Percentiles rank a stretch among this genome's conserved stretches.
Evolutionary conservation across 176 grass and related monocot species (phyloP).

Genomic region (Eleusine coracana): DNA sequence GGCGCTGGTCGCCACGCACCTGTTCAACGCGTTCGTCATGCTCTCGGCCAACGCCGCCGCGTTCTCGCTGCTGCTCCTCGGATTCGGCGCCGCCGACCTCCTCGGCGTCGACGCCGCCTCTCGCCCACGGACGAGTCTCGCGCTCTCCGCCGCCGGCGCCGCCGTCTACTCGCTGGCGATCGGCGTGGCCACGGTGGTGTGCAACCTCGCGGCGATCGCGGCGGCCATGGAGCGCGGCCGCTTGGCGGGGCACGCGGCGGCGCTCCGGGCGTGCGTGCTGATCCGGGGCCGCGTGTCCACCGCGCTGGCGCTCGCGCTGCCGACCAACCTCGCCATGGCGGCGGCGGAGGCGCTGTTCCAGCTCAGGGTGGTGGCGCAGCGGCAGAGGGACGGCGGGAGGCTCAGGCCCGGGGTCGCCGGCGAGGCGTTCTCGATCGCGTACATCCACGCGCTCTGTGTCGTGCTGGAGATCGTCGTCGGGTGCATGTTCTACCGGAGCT

Average conservation of each 20-base stretch:
- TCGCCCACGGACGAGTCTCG: neutral
- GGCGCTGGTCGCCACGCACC: slow-evolving; percentile 57
- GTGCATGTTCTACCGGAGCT: slow-evolving; percentile 72
- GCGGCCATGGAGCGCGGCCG: slow-evolving; percentile 59
- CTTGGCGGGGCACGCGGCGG: slow-evolving; percentile 50
- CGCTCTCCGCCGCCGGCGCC: slow-evolving; percentile 66
- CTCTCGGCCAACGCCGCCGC: slow-evolving; percentile 76
- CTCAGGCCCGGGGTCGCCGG: slow-evolving; percentile 52
- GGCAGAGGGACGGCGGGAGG: slow-evolving; percentile 29
- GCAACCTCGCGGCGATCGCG: slow-evolving; percentile 74
- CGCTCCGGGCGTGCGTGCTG: slow-evolving; percentile 68
- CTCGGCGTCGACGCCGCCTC: slow-evolving; percentile 52
- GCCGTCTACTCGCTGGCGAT: slow-evolving; percentile 66
- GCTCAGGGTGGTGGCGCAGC: slow-evolving; percentile 63
- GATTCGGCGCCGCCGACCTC: slow-evolving; percentile 64
- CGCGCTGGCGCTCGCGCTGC: slow-evolving; percentile 69
- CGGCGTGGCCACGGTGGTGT: slow-evolving; percentile 66
- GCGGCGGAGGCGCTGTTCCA: slow-evolving; percentile 75
- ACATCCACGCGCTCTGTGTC: slow-evolving; percentile 71
- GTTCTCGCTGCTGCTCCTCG: slow-evolving; percentile 80
- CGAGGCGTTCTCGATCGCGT: slow-evolving; percentile 80
- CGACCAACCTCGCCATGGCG: slow-evolving; percentile 68
- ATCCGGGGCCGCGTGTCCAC: slow-evolving; percentile 49
- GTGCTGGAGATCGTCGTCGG: slow-evolving; percentile 86
- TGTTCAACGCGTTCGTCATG: slow-evolving; percentile 59